These are phyloP conservation scores for Balamuthia mandrillaris DNA, from an alignment of 208 protist species.

Conservation along the genomic window DNA sequence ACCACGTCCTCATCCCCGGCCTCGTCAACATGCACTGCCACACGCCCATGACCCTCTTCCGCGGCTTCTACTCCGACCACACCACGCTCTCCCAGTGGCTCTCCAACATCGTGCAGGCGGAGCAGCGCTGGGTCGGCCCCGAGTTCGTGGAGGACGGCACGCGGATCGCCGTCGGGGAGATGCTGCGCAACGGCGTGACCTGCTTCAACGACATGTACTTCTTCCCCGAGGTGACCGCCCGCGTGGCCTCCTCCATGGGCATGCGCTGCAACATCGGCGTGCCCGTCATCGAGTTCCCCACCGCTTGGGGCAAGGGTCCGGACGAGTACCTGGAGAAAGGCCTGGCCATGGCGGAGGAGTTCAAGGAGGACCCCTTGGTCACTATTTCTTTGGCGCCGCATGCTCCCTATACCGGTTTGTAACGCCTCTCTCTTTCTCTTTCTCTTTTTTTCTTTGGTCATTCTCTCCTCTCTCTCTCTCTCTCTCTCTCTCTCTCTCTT, in stretches of 20 bases:
- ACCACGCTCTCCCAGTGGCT: constrained; percentile 57
- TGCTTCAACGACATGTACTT: constrained; percentile 72
- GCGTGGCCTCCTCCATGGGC: constrained; percentile 36
- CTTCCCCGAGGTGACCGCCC: constrained; percentile 46
- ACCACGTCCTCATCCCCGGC: constrained; percentile 53
- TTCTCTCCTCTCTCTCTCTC: no score
- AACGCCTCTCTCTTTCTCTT: no score
- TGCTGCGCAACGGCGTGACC: constrained; percentile 63
- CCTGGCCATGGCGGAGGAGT: neutral
- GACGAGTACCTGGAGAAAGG: constrained; percentile 60
- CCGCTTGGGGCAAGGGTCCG: constrained; percentile 28
- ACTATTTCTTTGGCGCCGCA: constrained; percentile 51
- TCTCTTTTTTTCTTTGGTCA: no score
- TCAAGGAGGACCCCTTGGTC: constrained; percentile 38
- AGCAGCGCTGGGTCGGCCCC: constrained; percentile 10
- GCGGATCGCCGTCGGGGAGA: constrained; percentile 57
- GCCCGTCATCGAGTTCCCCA: constrained; percentile 60
- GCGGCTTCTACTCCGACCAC: constrained; percentile 55
- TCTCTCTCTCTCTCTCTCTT: no score
- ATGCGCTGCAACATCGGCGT: constrained; percentile 59
- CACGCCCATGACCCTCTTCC: constrained; percentile 51
- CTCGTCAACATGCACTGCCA: constrained; percentile 63
- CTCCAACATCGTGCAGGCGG: constrained; percentile 40
- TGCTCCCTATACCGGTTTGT: constrained; percentile 64
- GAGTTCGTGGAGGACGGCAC: constrained; percentile 32